Percentiles rank a stretch among this genome's conserved stretches.
These are phyloP conservation scores for Populus euphratica DNA, from an alignment of 345 rosid genomes.

Conservation along the genomic window DNA sequence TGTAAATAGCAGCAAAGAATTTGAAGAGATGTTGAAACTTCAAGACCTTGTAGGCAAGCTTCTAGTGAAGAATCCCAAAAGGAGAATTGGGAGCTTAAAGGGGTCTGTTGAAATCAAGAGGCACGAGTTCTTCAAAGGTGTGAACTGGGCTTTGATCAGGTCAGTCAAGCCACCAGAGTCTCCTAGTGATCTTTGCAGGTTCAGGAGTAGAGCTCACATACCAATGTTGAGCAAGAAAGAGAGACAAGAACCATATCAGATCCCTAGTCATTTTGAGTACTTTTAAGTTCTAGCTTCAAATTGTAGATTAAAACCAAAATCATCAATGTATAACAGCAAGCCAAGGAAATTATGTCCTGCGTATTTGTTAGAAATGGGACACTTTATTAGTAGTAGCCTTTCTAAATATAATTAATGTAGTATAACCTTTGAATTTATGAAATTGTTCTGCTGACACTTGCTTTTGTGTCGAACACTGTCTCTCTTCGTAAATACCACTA, in stretches of 20 bases:
- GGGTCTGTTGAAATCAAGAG: conserved; percentile 81
- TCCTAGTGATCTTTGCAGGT: conserved; percentile 41
- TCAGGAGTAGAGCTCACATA: conserved; percentile 35
- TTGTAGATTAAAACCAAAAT: conserved; percentile 17
- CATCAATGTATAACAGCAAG: conserved; percentile 15
- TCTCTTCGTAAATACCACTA: not conserved
- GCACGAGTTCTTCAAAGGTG: conserved; percentile 80
- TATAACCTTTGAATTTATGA: not conserved
- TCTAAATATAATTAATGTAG: not conserved
- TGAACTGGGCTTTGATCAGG: conserved; percentile 86
- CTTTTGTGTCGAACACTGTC: not conserved
- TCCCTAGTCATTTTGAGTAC: conserved; percentile 76
- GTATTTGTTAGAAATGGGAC: conserved; percentile 12
- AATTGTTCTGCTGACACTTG: no score
- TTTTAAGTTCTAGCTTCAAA: conserved; percentile 38
- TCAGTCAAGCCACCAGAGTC: conserved; percentile 79
- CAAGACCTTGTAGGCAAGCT: conserved; percentile 72
- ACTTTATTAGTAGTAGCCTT: not conserved
- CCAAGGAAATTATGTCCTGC: conserved; percentile 17
- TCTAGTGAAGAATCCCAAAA: conserved; percentile 75
- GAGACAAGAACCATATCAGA: conserved; percentile 72
- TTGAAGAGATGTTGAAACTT: conserved; percentile 56
- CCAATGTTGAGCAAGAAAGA: conserved; percentile 69
- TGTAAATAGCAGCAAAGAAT: conserved; percentile 47
- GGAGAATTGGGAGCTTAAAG: conserved; percentile 67